Base-by-base conservation (phyloP, 2,329 filamentous ascomycete species). In the Cladosporium sphaerospermum region DNA sequence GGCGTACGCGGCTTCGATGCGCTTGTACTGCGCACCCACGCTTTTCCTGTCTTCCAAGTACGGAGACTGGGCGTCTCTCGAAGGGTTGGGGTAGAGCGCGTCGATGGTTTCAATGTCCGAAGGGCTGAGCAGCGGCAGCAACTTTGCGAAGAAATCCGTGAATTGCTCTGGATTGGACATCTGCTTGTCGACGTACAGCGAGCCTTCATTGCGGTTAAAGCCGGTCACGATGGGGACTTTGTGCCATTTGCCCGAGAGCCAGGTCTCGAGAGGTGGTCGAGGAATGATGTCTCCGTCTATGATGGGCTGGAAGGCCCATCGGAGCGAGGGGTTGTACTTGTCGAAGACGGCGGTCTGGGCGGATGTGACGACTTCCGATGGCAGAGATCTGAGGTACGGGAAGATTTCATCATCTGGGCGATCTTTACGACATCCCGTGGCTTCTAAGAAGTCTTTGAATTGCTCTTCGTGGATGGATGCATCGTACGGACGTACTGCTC, bases 181-280 rank as follows among this genome's bases (percentile, higher is more conserved):
- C 6, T 65, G 60, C 11, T 71, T 66, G 0, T 83, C 78, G 1
- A 88, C 78, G 62, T 88, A 89, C 36, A 75, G 66, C 0, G 81
- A 77, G 13, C 85, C 86, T 66, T 89, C 86, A 61, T 88, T 83
- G 37, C 81, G 79, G 67, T 83, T 84, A 72, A 83, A 89, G 7
- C 85, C 85, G 0, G 84, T 87, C 45, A 89, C 69, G 45, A 89
- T 76, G 7, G 83, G 81, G 7, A 84, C 73, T 57, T 75, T 74
- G 59, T 83, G 74, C 64, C 76, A 80, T 13, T 71, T 66, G 0
- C 76, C 72, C 0, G 75, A 69, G 23, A 72, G 65, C 81, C 81
- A 85, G n/a, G 77, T 75, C n/a, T 75, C 71, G 10, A 85, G 73
- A 3, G 85, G 84, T 9, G 78, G 69, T 23, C 76, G 72, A 2